Base-by-base conservation (phyloP, 73 alveolate genomes). In the Stentor roeselii region DNA sequence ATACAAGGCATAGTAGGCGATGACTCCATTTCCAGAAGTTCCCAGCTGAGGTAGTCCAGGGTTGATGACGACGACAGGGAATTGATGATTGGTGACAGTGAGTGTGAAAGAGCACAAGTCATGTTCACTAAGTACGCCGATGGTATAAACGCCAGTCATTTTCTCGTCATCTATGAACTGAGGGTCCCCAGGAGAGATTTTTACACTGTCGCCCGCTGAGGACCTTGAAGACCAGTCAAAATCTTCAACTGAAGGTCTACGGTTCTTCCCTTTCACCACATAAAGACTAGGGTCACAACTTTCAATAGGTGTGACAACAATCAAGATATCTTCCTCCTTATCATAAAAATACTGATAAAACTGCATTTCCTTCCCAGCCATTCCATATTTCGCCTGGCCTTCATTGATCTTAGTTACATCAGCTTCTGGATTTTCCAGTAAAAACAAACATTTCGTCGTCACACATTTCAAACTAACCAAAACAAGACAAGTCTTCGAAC, bases 11-110 rank as follows among this genome's bases (percentile, higher is more conserved):
- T 67, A 67, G 34, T 67, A 67, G 34, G 50, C 41, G 34, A 1
- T 32, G 21, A 21, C 11, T 1, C 37, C 37, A 21, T 34, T 67
- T 1, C 27, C 41, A 67, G 37, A 27, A 14, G 27, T 67, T 1
- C 80, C 80, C 34, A 27, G 80, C 37, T 67, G 80, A 2, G 80
- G 80, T 1, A 67, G 15, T 21, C 80, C 80, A 1, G 80, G 34
- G 34, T 34, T 21, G 11, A 67, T 1, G 1, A 21, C 14, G 50
- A 32, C 37, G 41, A 67, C 80, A 0, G 80, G 37, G 34, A 1
- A 27, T 30, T 21, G 11, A 67, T 67, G 80, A 2, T 67, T 67
- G 41, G n/a, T 67, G 21, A 67, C 42, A 21, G 80, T 67, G 42
- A 67, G 34, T 30, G 80, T 67, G 2, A 30, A 67, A 67, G 80